Evolutionary conservation across 1,284 basidiomycete species (phyloP).

Genomic region (Vanrija sp.): DNA sequence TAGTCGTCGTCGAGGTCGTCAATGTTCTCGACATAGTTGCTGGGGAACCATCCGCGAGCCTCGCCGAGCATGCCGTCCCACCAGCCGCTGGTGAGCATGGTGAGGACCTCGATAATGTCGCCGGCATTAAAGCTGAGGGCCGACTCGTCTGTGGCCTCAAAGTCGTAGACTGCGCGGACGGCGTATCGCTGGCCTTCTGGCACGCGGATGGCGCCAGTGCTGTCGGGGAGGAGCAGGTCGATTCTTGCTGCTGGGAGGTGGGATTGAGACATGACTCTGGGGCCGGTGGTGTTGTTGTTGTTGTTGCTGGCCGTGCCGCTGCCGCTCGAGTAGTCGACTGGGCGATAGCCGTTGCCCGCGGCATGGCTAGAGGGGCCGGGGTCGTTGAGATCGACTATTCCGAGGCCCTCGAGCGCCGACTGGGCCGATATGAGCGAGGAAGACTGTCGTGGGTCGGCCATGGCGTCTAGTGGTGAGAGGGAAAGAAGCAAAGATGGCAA

Average conservation of each 20-base stretch:
- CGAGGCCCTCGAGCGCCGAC: slow-evolving; percentile 20
- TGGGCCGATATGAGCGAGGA: slow-evolving; percentile 22
- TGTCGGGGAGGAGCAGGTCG: background rate
- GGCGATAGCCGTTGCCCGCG: no score
- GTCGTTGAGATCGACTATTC: background rate
- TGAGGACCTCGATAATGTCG: slow-evolving; percentile 91
- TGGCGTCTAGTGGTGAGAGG: background rate
- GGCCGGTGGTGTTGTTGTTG: background rate
- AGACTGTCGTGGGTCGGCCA: slow-evolving; percentile 18
- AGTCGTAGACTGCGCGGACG: slow-evolving; percentile 90
- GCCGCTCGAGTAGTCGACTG: background rate
- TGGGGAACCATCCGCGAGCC: slow-evolving; percentile 95
- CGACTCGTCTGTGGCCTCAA: slow-evolving; percentile 77
- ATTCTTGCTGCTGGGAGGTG: background rate
- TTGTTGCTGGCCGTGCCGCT: background rate
- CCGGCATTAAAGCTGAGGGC: slow-evolving; percentile 81
- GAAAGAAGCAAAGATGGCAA: background rate
- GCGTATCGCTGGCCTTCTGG: slow-evolving; percentile 18
- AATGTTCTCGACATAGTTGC: slow-evolving; percentile 83
- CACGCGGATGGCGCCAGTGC: slow-evolving; percentile 4
- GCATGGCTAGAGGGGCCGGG: background rate
- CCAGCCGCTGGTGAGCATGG: slow-evolving; percentile 89
- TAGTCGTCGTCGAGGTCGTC: slow-evolving; percentile 72
- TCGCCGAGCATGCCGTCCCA: slow-evolving; percentile 93
- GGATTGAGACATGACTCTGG: background rate